Percentiles rank a stretch among this genome's conserved stretches.
Conservation (phyloP, 306 rosid species). For the Cicer bijugum region DNA sequence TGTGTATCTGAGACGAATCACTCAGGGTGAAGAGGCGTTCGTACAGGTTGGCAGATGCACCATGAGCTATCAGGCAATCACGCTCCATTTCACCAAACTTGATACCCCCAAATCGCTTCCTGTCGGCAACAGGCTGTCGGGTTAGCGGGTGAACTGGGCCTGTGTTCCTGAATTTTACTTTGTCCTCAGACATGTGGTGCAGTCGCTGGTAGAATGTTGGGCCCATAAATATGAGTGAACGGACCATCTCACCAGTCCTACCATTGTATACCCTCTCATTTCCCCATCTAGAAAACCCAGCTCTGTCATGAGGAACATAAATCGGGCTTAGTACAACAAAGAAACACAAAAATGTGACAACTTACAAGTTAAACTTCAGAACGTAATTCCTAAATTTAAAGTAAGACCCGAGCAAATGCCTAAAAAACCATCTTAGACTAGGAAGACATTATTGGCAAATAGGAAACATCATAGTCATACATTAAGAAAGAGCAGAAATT, state of each 20-base stretch:
- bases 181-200: slow-evolving; percentile 96
- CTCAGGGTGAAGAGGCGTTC: slow-evolving; percentile 96
- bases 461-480: slow-evolving; percentile 29
- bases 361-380: slow-evolving; percentile 5
- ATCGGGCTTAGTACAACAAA: background rate
- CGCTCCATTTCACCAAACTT: slow-evolving; percentile 99
- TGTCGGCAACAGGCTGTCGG: slow-evolving; percentile 93
- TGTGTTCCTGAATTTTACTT: slow-evolving; percentile 89
- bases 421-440: slow-evolving; percentile 25
- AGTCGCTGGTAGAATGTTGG: slow-evolving; percentile 96
- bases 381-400: slow-evolving; percentile 22
- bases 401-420: slow-evolving; percentile 30
- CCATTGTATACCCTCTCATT: slow-evolving; percentile 93
- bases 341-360: background rate
- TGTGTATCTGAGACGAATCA: slow-evolving; percentile 82
- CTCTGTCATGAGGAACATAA: slow-evolving; percentile 55
- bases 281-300: slow-evolving; percentile 91
- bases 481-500: slow-evolving; percentile 24
- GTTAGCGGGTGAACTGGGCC: slow-evolving; percentile 99
- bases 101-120: slow-evolving; percentile 95
- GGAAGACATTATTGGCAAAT: slow-evolving; percentile 29
- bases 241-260: slow-evolving; percentile 88
- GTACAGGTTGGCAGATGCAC: slow-evolving; percentile 92
- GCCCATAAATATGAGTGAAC: slow-evolving; percentile 89
- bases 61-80: slow-evolving; percentile 94